phyloP scores from a whole-genome alignment of 495 filamentous ascomycete genomes.

The Lepraria neglecta region DNA sequence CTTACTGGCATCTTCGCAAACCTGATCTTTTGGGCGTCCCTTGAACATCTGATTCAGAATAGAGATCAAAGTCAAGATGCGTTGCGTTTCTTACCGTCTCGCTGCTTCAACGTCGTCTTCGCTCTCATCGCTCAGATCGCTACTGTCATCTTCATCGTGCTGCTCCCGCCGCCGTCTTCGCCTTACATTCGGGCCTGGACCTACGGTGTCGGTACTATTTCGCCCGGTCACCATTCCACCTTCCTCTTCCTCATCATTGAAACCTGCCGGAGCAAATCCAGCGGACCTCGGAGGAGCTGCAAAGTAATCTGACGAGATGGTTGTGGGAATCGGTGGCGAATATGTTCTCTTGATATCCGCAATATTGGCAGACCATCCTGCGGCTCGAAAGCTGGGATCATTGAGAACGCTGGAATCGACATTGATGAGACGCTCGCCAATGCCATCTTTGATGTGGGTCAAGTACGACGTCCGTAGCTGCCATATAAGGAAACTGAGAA shows the following conservation, averaged over 20 bases:
- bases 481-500: conserved; percentile 77
- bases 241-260: conserved; percentile 70
- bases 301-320: conserved; percentile 85
- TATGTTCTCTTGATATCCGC: conserved; percentile 82
- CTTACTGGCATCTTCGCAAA: conserved; percentile 93
- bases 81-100: conserved; percentile 33
- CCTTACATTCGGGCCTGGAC: conserved; percentile 52
- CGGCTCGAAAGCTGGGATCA: conserved; percentile 88
- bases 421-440: conserved; percentile 90
- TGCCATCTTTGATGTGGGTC: conserved; percentile 83
- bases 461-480: conserved; percentile 89
- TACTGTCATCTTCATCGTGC: conserved; percentile 93
- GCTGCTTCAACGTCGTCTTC: conserved; percentile 72
- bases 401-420: conserved; percentile 87
- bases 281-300: conserved; percentile 54
- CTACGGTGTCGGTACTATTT: conserved; percentile 65
- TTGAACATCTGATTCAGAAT: conserved; percentile 25
- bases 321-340: conserved; percentile 92
- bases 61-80: conserved; percentile 22
- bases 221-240: conserved; percentile 74
- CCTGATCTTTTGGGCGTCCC: conserved; percentile 73
- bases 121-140: conserved; percentile 91
- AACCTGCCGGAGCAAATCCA: conserved; percentile 37
- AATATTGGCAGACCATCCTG: conserved; percentile 79
- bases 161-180: conserved; percentile 56